phyloP scores from a whole-genome alignment of 495 filamentous ascomycete genomes.

The Penicillium subrubescens region DNA sequence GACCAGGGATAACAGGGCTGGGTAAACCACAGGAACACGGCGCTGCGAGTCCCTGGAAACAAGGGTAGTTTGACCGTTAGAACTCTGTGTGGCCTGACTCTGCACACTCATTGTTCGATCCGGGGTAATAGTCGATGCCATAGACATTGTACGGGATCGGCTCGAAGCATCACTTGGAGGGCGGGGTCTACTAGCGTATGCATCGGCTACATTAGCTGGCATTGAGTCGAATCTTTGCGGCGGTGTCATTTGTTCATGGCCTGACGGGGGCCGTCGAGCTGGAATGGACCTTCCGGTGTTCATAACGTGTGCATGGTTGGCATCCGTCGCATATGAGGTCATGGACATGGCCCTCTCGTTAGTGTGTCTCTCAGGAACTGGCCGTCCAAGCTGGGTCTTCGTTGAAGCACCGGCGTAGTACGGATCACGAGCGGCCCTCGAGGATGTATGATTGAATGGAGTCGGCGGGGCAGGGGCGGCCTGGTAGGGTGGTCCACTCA shows the following conservation, averaged over 20 bases:
- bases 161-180: constrained; percentile 48
- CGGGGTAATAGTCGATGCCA: constrained; percentile 76
- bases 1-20: constrained; percentile 86
- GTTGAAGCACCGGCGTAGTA: constrained; percentile 61
- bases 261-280: constrained; percentile 59
- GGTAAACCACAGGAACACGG: constrained; percentile 82
- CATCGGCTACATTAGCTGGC: constrained; percentile 21
- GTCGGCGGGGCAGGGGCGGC: constrained; percentile 47
- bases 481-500: constrained; percentile 64
- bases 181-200: constrained; percentile 30
- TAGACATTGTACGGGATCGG: constrained; percentile 73
- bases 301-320: constrained; percentile 81
- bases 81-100: constrained; percentile 37
- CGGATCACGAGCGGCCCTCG: constrained; percentile 72
- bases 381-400: constrained; percentile 84
- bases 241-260: constrained; percentile 33
- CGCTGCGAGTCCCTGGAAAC: constrained; percentile 50
- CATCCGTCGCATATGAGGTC: constrained; percentile 78
- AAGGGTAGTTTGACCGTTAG: constrained; percentile 40
- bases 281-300: constrained; percentile 86
- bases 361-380: constrained; percentile 83
- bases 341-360: constrained; percentile 95
- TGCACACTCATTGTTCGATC: constrained; percentile 53
- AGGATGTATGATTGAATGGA: constrained; percentile 67
- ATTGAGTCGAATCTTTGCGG: constrained; percentile 29